phyloP scores from a whole-genome alignment of 768 basidiomycete species.

The Pseudohyphozyma bogoriensis region DNA sequence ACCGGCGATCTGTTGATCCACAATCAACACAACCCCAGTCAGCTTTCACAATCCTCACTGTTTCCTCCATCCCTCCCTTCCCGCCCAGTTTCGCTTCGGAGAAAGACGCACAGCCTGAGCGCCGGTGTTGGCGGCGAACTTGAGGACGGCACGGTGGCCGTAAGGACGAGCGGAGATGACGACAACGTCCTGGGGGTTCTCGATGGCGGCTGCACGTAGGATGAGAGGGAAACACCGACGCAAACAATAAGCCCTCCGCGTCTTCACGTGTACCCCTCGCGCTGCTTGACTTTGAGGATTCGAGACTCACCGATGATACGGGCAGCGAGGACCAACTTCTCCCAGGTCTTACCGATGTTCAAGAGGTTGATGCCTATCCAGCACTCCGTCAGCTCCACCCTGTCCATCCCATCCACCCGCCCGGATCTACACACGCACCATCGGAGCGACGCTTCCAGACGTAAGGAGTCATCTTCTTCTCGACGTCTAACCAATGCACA shows the following conservation, averaged over 20 bases:
- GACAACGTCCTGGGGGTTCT: conserved; percentile 95
- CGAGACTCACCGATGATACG: conserved; percentile 96
- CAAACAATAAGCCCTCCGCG: too few species aligned
- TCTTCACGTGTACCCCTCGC: too few species aligned
- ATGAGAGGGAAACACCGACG: too few species aligned
- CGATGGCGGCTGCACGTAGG: conserved; percentile 53
- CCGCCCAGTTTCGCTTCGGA: too few species aligned
- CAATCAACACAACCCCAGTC: too few species aligned
- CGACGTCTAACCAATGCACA: too few species aligned
- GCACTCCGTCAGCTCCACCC: too few species aligned
- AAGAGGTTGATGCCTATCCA: conserved; percentile 88
- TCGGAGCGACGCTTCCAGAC: conserved; percentile 94
- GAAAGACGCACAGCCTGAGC: conserved; percentile 55
- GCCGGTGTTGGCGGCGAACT: conserved; percentile 94
- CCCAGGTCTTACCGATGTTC: conserved; percentile 99
- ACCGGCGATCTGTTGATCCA: conserved; percentile 84
- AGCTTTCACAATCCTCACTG: too few species aligned
- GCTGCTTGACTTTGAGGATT: too few species aligned
- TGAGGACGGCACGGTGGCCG: conserved; percentile 98
- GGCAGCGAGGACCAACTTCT: conserved; percentile 95
- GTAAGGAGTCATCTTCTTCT: conserved; percentile 97
- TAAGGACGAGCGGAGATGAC: conserved; percentile 98
- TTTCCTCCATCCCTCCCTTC: too few species aligned
- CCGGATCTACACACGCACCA: too few species aligned
- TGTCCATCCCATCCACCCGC: too few species aligned